Evolutionary conservation across 2,329 filamentous ascomycete genomes (phyloP).

Genomic region (Xylariaceae sp.): DNA sequence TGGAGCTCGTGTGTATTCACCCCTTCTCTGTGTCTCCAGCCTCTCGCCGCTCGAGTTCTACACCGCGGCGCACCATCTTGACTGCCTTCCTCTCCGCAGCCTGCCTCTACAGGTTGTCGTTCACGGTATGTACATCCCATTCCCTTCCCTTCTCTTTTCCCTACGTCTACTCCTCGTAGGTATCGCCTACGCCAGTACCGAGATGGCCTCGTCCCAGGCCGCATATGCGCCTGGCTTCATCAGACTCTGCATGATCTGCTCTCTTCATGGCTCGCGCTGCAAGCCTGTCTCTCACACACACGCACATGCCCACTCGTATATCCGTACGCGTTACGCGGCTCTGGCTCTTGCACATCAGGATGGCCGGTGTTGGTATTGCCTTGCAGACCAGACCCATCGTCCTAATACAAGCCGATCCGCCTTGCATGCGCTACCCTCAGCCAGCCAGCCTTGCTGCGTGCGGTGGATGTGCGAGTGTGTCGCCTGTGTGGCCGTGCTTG

Average conservation of each 20-base stretch:
- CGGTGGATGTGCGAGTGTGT: neutral
- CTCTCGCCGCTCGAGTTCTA: slow-evolving; percentile 10
- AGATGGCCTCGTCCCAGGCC: slow-evolving; percentile 14
- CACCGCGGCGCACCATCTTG: slow-evolving; percentile 1
- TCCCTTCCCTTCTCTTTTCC: neutral
- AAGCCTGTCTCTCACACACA: slow-evolving; percentile 8
- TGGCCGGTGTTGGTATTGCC: slow-evolving; percentile 13
- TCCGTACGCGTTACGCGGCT: slow-evolving; percentile 6
- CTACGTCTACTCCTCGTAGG: neutral
- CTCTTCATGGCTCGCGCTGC: slow-evolving; percentile 11
- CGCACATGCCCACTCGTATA: slow-evolving; percentile 1
- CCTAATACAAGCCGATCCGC: slow-evolving; percentile 7
- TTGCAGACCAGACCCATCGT: slow-evolving; percentile 9
- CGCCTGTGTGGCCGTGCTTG: neutral
- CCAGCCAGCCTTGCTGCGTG: slow-evolving; percentile 14
- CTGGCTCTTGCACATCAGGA: slow-evolving; percentile 11
- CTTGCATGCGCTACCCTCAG: slow-evolving; percentile 8
- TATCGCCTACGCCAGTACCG: slow-evolving; percentile 1
- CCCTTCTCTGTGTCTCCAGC: slow-evolving; percentile 14
- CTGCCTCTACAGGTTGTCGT: slow-evolving; percentile 2
- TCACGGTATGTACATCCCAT: slow-evolving; percentile 15
- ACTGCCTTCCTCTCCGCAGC: neutral
- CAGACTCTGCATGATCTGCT: slow-evolving; percentile 18
- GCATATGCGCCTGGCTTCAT: slow-evolving; percentile 20
- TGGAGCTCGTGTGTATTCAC: slow-evolving; percentile 7